Percentiles rank a stretch among this genome's conserved stretches.
These are phyloP conservation scores for Auricularia heimuer DNA, from an alignment of 768 basidiomycete species.

Conservation along the genomic window DNA sequence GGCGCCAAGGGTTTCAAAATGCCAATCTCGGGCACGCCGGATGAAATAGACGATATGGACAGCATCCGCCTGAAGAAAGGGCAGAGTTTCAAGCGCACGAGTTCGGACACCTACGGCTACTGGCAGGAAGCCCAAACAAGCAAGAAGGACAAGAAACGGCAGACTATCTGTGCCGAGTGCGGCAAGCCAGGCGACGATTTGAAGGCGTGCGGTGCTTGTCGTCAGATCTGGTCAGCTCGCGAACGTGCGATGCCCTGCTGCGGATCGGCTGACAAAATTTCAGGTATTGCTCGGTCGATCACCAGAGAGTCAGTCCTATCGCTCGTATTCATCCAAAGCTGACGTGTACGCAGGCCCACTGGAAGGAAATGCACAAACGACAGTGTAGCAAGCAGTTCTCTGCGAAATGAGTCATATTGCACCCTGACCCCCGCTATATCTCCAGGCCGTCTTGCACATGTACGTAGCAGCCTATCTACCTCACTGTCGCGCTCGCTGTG, in stretches of 20 bases:
- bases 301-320: not conserved
- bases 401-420: not conserved
- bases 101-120: conserved; percentile 15
- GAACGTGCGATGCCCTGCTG: conserved; percentile 8
- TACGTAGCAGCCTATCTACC: not conserved
- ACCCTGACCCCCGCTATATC: not conserved
- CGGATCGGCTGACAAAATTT: not conserved
- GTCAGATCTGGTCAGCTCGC: conserved; percentile 15
- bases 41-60: not conserved
- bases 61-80: conserved; percentile 2
- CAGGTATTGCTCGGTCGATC: not conserved
- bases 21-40: conserved; percentile 10
- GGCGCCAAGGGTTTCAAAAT: conserved; percentile 20
- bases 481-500: no score
- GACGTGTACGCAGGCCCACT: conserved; percentile 14
- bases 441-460: not conserved
- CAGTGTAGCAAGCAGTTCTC: conserved; percentile 14
- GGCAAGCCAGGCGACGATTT: conserved; percentile 20
- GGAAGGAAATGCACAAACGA: conserved; percentile 19
- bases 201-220: conserved; percentile 20
- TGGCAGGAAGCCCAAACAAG: conserved; percentile 20
- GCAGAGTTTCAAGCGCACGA: conserved; percentile 11
- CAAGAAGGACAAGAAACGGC: conserved; percentile 16
- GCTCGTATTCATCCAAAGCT: not conserved
- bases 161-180: conserved; percentile 20